Conservation (phyloP, 805 yeast species). For the Saturnispora serradocipensis region DNA sequence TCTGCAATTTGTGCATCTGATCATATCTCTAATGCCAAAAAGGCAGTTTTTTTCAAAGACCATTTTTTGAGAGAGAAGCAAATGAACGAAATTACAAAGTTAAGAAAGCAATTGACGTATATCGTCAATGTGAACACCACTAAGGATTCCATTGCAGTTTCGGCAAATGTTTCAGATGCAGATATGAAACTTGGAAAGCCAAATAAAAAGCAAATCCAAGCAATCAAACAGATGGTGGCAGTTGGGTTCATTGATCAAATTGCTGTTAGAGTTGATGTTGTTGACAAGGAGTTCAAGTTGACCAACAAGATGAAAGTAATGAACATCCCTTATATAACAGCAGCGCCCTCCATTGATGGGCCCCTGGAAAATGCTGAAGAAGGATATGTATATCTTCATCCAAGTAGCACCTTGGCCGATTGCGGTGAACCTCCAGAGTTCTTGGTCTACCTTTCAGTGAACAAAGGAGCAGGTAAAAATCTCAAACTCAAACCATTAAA, state of each 20-base stretch:
- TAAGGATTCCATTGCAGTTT: conserved; percentile 48
- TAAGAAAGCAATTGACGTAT: conserved; percentile 69
- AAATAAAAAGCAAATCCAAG: conserved; percentile 53
- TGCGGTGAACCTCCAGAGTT: conserved; percentile 65
- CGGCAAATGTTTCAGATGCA: conserved; percentile 28
- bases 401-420: conserved; percentile 53
- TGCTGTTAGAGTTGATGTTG: conserved; percentile 72
- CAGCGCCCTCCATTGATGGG: conserved; percentile 32
- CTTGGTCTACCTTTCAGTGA: conserved; percentile 63
- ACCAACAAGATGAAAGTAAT: conserved; percentile 50
- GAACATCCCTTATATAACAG: conserved; percentile 57
- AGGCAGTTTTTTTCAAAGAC: conserved; percentile 38
- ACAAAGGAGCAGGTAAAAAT: conserved; percentile 38
- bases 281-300: conserved; percentile 51
- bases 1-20: conserved; percentile 86
- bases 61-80: conserved; percentile 69
- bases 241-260: conserved; percentile 91
- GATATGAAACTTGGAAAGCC: conserved; percentile 61
- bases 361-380: conserved; percentile 31
- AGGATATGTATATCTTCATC: conserved; percentile 69
- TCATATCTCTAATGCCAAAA: conserved; percentile 49
- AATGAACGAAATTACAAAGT: conserved; percentile 76
- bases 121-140: conserved; percentile 62
- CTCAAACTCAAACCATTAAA: conserved; percentile 69
- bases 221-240: conserved; percentile 83